Evolutionary conservation across 108 stramenopile genomes (phyloP).

Genomic region (Mayamaea pseudoterrestris): DNA sequence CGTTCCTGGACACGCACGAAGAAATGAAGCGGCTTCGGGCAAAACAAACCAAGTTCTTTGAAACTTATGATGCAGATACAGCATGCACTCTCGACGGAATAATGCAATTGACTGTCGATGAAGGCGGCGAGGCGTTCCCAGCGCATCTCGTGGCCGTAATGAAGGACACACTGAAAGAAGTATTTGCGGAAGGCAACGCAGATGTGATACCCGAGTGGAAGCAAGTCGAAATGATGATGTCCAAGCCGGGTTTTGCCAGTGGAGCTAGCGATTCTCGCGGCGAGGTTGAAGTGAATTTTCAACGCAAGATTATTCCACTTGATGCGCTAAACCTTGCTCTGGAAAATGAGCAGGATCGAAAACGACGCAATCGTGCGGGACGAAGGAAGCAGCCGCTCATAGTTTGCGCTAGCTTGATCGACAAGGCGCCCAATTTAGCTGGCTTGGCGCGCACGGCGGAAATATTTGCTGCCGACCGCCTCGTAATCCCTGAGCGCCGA

Average conservation of each 20-base stretch:
- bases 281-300: slow-evolving; percentile 44
- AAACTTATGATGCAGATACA: slow-evolving; percentile 54
- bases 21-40: slow-evolving; percentile 70
- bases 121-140: slow-evolving; percentile 68
- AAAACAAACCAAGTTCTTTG: slow-evolving; percentile 61
- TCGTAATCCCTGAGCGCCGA: slow-evolving; percentile 62
- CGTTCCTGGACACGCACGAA: slow-evolving; percentile 55
- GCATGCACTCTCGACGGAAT: slow-evolving; percentile 55
- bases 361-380: slow-evolving; percentile 60
- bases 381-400: slow-evolving; percentile 63
- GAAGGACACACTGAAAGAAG: slow-evolving; percentile 47
- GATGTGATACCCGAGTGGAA: slow-evolving; percentile 69
- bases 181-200: slow-evolving; percentile 61
- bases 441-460: slow-evolving; percentile 80
- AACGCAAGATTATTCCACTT: slow-evolving; percentile 82
- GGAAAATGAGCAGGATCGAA: slow-evolving; percentile 29
- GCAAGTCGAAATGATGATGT: slow-evolving; percentile 39
- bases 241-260: slow-evolving; percentile 5
- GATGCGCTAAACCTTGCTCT: slow-evolving; percentile 69
- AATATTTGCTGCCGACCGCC: slow-evolving; percentile 68
- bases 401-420: slow-evolving; percentile 79
- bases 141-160: slow-evolving; percentile 53
- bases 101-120: slow-evolving; percentile 62
- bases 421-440: slow-evolving; percentile 83
- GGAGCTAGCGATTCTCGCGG: not conserved